A percentile compares a stretch with the other conserved stretches of the same genome.
Conservation (phyloP, 352 stramenopile species). For the Phytophthora quininea region DNA sequence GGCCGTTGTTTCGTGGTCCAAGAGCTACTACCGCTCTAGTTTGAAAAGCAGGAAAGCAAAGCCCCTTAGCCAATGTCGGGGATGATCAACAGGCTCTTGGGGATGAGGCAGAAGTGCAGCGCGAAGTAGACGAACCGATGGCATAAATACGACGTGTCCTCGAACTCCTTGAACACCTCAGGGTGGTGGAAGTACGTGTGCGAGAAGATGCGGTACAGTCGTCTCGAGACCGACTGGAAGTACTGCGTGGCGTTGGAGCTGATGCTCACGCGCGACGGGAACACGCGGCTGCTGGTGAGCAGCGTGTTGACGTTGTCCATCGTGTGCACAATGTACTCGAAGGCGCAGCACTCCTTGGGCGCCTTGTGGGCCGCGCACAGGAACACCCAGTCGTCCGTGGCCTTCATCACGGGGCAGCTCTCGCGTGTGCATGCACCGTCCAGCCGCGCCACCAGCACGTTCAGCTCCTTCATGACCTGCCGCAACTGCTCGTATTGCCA, state of each 20-base stretch:
- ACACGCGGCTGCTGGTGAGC: conserved; percentile 82
- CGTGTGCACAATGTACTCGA: conserved; percentile 88
- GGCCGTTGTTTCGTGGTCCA: background rate
- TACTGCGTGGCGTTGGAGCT: conserved; percentile 84
- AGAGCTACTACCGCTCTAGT: too few relatives aligned
- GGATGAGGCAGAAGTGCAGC: conserved; percentile 79
- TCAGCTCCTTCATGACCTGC: conserved; percentile 86
- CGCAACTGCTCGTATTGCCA: conserved; percentile 88
- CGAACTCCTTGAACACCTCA: conserved; percentile 75
- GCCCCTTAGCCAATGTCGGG: conserved; percentile 59
- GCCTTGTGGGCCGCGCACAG: conserved; percentile 84
- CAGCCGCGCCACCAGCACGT: conserved; percentile 71
- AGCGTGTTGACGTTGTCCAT: conserved; percentile 89
- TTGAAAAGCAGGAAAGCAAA: too few relatives aligned
- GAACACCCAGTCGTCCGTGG: conserved; percentile 88
- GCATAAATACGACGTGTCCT: conserved; percentile 78
- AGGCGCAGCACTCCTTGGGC: conserved; percentile 83
- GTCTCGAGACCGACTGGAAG: conserved; percentile 83
- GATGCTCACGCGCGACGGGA: conserved; percentile 79
- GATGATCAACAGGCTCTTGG: conserved; percentile 85
- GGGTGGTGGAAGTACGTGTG: conserved; percentile 87
- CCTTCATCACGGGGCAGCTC: conserved; percentile 82
- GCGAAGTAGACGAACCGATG: conserved; percentile 88
- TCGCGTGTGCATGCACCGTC: conserved; percentile 72
- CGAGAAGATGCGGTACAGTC: conserved; percentile 86